A percentile compares a stretch with the other conserved stretches of the same genome.
Evolutionary conservation across 768 basidiomycete genomes (phyloP).

Genomic region (Lactarius sanguifluus): DNA sequence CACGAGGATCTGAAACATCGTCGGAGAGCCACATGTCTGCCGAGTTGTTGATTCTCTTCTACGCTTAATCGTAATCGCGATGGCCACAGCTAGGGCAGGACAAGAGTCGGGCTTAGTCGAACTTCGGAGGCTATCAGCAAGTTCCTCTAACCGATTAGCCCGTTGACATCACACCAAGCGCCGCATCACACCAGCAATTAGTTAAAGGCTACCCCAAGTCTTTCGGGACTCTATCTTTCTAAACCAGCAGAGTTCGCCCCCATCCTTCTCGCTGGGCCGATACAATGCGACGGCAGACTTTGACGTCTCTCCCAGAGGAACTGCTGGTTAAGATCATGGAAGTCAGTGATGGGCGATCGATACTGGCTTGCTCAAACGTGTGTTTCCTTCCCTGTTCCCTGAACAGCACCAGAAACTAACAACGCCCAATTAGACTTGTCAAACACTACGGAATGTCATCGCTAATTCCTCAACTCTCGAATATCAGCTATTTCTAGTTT

Average conservation of each 20-base stretch:
- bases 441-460: slow-evolving; percentile 1
- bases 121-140: background rate
- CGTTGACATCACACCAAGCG: background rate
- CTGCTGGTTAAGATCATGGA: background rate
- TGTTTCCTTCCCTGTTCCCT: background rate
- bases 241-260: background rate
- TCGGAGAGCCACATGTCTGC: background rate
- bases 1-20: background rate
- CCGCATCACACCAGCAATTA: background rate
- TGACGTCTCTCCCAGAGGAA: slow-evolving; percentile 1
- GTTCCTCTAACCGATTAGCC: background rate
- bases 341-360: background rate
- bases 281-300: background rate
- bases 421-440: background rate
- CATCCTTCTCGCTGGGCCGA: background rate
- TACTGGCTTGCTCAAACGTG: background rate
- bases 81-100: background rate
- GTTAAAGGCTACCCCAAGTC: background rate
- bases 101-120: background rate
- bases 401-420: background rate
- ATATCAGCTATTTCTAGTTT: background rate
- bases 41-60: background rate
- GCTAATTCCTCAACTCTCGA: background rate
- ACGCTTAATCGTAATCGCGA: background rate
- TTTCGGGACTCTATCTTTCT: background rate